Evolutionary conservation across 2,329 filamentous ascomycete species (phyloP), one percentile per base, ranked within the genome.

Genomic region (Cordyceps fumosorosea): DNA sequence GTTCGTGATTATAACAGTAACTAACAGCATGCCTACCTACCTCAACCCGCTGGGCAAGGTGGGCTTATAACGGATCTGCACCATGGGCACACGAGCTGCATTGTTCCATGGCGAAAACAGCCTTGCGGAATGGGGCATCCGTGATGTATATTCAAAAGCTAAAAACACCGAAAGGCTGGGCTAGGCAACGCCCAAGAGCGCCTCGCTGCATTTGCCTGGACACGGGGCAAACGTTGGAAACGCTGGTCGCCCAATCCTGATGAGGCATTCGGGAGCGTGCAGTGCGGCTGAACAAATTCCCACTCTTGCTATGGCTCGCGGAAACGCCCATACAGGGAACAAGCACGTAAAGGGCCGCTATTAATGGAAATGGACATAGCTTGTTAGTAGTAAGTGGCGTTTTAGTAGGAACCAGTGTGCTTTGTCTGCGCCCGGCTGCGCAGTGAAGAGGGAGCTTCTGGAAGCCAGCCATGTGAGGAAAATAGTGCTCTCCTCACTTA

Each of bases 71-170:
- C 57, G 12, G 48, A 60, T 52, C 57, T 14, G 47, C 37, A 53
- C 37, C 20, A 8, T 7, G 48, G 57, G 57, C 57, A 60, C 57
- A 60, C 57, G 57, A 60, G 57, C 57, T 50, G 50, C 40, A n/a
- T 32, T 26, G n/a, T n/a, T 40, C n/a, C 24, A 53, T 45, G 40
- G 47, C 37, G 24, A 54, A 60, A 60, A 60, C 57, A 60, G 57
- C 57, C 57, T 60, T 60, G 57, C 50, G 57, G 48, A 24, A 50
- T 54, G 37, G 40, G n/a, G 8, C 32, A n/a, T 37, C 24, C 5
- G 12, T 54, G 11, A 53, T 60, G 57, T 59, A 20, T 20, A 52
- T 59, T 51, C 32, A 7, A 32, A 54, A 37, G 48, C 50, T 53
- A 53, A 44, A 26, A 54, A 40, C 40, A 51, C 51, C 20, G n/a